A percentile compares a stretch with the other conserved stretches of the same genome.
Conservation (phyloP, 1,284 basidiomycete species). For the Cutaneotrichosporon cyanovorans region DNA sequence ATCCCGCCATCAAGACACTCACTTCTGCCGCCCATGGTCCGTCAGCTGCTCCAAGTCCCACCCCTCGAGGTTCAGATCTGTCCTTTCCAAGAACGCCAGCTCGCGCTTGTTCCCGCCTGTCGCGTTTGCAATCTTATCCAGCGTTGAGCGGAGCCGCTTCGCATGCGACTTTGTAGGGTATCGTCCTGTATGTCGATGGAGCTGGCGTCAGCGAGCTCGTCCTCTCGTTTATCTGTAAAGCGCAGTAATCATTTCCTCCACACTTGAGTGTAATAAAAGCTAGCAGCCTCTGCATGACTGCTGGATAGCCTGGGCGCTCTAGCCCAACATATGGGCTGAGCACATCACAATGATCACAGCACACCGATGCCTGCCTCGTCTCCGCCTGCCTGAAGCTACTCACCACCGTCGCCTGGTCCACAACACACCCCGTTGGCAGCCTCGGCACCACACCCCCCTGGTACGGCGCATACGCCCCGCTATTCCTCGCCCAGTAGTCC, state of each 20-base stretch:
- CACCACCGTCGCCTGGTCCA: constrained; percentile 41
- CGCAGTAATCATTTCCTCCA: too few species aligned
- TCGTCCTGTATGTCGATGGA: constrained; percentile 77
- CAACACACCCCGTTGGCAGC: constrained; percentile 33
- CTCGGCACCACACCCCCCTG: constrained; percentile 15
- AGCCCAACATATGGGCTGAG: too few species aligned
- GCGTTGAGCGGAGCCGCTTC: constrained; percentile 49
- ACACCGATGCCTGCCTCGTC: too few species aligned
- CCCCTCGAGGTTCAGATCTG: constrained; percentile 56
- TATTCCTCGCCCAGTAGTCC: constrained; percentile 26
- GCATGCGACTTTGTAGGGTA: constrained; percentile 59
- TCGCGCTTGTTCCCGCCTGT: constrained; percentile 40
- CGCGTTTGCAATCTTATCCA: constrained; percentile 44
- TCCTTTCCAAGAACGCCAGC: constrained; percentile 57
- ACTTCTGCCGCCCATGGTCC: constrained; percentile 64
- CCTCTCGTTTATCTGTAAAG: too few species aligned
- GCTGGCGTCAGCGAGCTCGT: constrained; percentile 44
- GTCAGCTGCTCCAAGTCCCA: constrained; percentile 54
- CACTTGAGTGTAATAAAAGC: too few species aligned
- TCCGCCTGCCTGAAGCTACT: too few species aligned
- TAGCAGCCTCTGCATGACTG: too few species aligned
- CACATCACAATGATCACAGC: too few species aligned
- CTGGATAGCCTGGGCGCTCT: too few species aligned
- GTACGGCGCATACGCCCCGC: constrained; percentile 36
- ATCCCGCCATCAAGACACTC: too few species aligned